These are phyloP conservation scores for Thielaviopsis punctulata DNA, from an alignment of 2,329 filamentous ascomycete species.

Conservation along the genomic window DNA sequence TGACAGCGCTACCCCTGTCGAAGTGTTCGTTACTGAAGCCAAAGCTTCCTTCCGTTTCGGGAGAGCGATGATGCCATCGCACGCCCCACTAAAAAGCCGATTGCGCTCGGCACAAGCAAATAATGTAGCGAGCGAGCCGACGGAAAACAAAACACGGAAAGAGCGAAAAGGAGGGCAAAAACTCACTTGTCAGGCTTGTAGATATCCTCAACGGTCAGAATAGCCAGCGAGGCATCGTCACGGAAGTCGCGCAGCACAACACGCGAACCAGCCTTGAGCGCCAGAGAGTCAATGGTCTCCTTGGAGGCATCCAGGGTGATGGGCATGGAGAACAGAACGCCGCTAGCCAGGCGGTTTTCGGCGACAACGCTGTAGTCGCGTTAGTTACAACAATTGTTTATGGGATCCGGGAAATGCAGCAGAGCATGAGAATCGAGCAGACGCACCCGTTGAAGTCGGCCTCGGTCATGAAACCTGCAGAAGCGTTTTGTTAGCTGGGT, in stretches of 20 bases:
- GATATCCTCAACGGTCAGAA: slow-evolving; percentile 86
- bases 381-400: not conserved
- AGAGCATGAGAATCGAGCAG: not conserved
- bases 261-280: slow-evolving; percentile 63
- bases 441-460: slow-evolving; percentile 82
- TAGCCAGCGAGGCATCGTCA: slow-evolving; percentile 90
- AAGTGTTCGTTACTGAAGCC: not conserved
- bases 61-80: slow-evolving; percentile 11
- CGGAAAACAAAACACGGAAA: not conserved
- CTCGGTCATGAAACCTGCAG: slow-evolving; percentile 83
- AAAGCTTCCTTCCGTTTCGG: slow-evolving; percentile 1
- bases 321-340: slow-evolving; percentile 88
- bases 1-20: not conserved
- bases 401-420: not conserved
- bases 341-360: slow-evolving; percentile 70
- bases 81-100: slow-evolving; percentile 9
- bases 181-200: slow-evolving; percentile 84
- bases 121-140: no score
- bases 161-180: not conserved
- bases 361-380: slow-evolving; percentile 54
- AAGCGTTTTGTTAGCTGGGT: not conserved
- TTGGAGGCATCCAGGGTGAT: slow-evolving; percentile 80
- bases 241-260: slow-evolving; percentile 87
- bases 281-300: slow-evolving; percentile 54
- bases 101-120: not conserved